Conservation (phyloP, 148 eudicot species). For the Drosera capensis region DNA sequence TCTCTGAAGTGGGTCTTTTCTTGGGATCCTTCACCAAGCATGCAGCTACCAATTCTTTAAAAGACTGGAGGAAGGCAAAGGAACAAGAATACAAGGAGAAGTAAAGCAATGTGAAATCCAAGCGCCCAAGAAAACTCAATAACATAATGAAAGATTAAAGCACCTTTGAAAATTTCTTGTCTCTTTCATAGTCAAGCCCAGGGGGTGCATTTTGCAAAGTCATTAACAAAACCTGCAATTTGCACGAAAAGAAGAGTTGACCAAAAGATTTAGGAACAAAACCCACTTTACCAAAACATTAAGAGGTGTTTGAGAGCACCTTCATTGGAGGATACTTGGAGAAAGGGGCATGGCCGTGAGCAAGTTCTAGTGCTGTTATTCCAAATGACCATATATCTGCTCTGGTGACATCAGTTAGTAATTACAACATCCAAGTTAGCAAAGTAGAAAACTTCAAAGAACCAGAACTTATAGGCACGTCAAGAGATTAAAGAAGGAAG, state of each 20-base stretch:
- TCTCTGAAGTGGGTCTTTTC: constrained; percentile 80
- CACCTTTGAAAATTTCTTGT: constrained; percentile 90
- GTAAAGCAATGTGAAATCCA: too few species aligned
- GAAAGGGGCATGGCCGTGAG: constrained; percentile 98
- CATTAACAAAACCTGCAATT: constrained; percentile 69
- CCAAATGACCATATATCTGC: constrained; percentile 98
- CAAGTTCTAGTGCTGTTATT: constrained; percentile 97
- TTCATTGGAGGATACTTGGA: constrained; percentile 96
- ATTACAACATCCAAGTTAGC: not conserved
- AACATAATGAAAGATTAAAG: too few species aligned
- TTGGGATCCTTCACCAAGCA: constrained; percentile 98
- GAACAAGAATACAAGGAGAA: constrained; percentile 3
- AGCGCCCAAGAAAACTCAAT: too few species aligned
- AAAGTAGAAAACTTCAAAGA: not conserved
- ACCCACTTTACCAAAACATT: not conserved
- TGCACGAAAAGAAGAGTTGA: constrained; percentile 3
- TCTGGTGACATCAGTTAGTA: constrained; percentile 30
- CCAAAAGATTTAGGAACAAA: not conserved
- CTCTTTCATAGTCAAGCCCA: constrained; percentile 90
- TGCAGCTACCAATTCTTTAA: constrained; percentile 78
- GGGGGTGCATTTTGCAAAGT: constrained; percentile 95
- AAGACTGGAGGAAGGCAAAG: constrained; percentile 38
- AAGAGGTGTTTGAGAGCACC: constrained; percentile 17
- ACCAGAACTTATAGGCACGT: not conserved
- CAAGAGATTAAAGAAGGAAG: too few species aligned